phyloP scores from a whole-genome alignment of 2,329 filamentous ascomycete species.

The Aureobasidium sp. region DNA sequence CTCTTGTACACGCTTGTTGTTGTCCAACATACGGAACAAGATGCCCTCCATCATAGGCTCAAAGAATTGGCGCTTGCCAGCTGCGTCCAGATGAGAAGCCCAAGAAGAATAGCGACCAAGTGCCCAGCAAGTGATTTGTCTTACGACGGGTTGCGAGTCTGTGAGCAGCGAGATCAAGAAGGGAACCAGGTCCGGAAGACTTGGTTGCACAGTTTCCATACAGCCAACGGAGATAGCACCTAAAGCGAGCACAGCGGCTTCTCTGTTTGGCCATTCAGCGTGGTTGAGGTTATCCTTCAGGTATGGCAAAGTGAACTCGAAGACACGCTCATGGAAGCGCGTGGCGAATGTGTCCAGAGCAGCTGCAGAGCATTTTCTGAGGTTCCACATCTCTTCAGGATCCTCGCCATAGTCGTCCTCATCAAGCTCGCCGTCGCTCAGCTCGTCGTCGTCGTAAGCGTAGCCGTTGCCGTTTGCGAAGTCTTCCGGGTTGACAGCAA shows the following conservation, averaged over 20 bases:
- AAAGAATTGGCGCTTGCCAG: slow-evolving; percentile 70
- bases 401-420: slow-evolving; percentile 63
- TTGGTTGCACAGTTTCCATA: slow-evolving; percentile 79
- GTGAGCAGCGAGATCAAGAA: slow-evolving; percentile 82
- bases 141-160: slow-evolving; percentile 81
- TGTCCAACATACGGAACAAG: slow-evolving; percentile 86
- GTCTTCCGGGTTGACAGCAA: slow-evolving; percentile 30
- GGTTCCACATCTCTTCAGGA: slow-evolving; percentile 87
- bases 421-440: slow-evolving; percentile 84
- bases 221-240: slow-evolving; percentile 94
- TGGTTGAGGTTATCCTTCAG: slow-evolving; percentile 84
- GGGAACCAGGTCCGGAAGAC: slow-evolving; percentile 81
- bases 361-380: slow-evolving; percentile 94
- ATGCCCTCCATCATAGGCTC: slow-evolving; percentile 97
- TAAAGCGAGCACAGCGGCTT: slow-evolving; percentile 88
- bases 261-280: slow-evolving; percentile 81
- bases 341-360: slow-evolving; percentile 89
- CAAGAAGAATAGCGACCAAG: slow-evolving; percentile 88
- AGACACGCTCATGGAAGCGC: slow-evolving; percentile 81
- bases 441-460: slow-evolving; percentile 57
- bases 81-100: slow-evolving; percentile 68
- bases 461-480: slow-evolving; percentile 30
- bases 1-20: slow-evolving; percentile 96
- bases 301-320: slow-evolving; percentile 87
- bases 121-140: slow-evolving; percentile 97